A percentile compares a stretch with the other conserved stretches of the same genome.
Conservation (phyloP, 108 stramenopile species). For the Nitzschia inconspicua region DNA sequence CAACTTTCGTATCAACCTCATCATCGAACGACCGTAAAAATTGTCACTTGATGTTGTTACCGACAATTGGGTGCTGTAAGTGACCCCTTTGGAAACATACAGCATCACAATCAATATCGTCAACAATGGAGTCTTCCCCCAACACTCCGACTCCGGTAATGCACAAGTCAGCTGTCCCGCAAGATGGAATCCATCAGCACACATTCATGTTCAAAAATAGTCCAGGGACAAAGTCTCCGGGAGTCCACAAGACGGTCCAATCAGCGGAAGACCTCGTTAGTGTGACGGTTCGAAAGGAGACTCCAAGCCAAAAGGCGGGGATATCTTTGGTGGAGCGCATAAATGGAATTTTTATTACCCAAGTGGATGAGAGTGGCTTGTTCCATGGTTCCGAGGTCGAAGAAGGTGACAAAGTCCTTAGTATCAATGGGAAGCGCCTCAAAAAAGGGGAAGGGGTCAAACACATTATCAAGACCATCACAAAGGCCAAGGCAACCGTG, state of each 20-base stretch:
- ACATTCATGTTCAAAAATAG: no score
- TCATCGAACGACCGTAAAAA: no score
- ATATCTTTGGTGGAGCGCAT: constrained; percentile 8
- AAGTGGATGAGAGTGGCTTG: constrained; percentile 5
- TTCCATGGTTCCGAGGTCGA: constrained; percentile 7
- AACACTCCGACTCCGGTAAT: no score
- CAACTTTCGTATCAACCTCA: no score
- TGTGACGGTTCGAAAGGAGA: constrained; percentile 11
- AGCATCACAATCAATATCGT: no score
- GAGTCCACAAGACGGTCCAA: background rate
- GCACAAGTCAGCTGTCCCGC: no score
- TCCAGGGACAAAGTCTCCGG: background rate
- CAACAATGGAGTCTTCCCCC: no score
- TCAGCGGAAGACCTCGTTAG: constrained; percentile 20
- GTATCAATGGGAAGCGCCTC: constrained; percentile 14
- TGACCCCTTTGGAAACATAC: no score
- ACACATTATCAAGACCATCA: constrained; percentile 6
- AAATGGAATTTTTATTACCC: background rate
- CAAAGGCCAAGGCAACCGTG: constrained; percentile 11
- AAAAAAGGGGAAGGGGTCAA: constrained; percentile 2
- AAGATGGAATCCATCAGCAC: no score
- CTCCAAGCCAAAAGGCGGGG: constrained; percentile 7
- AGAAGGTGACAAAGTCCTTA: constrained; percentile 14
- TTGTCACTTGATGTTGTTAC: no score
- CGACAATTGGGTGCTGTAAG: no score